Evolutionary conservation across 306 rosid species (phyloP), one percentile per base, ranked within the genome.

Genomic region (Trifolium dubium): DNA sequence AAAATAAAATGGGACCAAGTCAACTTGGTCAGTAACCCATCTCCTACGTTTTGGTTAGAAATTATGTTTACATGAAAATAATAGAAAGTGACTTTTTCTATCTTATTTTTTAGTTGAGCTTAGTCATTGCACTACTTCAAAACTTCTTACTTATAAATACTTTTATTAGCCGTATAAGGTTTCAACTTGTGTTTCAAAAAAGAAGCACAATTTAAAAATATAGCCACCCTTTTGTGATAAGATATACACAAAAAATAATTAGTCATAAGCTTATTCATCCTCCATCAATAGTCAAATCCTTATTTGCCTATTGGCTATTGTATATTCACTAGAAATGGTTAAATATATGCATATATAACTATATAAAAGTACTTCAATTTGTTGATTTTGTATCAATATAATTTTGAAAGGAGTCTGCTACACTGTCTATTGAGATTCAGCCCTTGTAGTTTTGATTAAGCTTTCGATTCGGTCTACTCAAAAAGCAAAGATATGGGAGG

Each of bases 401-500:
- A 10, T 6, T 11, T 15, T 39, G 3, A 46, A 32, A 69, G 13
- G 7, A 78, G 0, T 3, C 0, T 54, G 2, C 1, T 1, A 3
- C 14, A 9, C 1, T 0, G 3, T 56, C 5, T 3, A 23, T 14
- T 23, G n/a, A 49, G 10, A 56, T 28, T 56, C 37, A 28, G 15
- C n/a, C n/a, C 1, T 56, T 28, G 8, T 56, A 34, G 9, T 12
- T 56, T 56, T 1, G 37, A 28, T 29, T 56, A 15, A 43, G 3
- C 13, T 10, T 11, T 56, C 1, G 15, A 28, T 29, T 56, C 15
- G 9, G 28, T 56, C 12, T 51, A 8, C 19, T 18, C 12, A 39
- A 41, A 11, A 72, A 64, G 17, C 12, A 76, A 17, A 87, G 3
- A 92, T 93, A 92, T 93, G 97, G 98, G 98, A 30, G 84, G 83